Conservation (phyloP, 441 rosid genomes). For the Populus hybrid region DNA sequence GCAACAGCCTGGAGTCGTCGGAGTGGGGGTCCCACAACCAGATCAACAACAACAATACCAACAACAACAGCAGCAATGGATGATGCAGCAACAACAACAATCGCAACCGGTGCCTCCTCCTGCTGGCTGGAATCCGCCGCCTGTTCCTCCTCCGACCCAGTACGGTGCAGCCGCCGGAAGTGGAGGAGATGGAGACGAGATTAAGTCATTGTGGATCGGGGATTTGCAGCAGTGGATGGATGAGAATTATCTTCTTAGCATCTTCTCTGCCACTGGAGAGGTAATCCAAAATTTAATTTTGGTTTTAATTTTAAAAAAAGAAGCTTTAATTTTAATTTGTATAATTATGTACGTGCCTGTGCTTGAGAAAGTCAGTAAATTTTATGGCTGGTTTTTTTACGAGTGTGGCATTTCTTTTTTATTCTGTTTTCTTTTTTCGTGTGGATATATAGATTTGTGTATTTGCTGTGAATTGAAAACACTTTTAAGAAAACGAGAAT, state of each 20-base stretch:
- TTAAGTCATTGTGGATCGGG: constrained; percentile 86
- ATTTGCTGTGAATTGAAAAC: background rate
- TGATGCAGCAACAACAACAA: constrained; percentile 50
- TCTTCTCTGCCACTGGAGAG: constrained; percentile 62
- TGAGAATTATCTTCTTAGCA: constrained; percentile 55
- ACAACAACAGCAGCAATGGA: constrained; percentile 32
- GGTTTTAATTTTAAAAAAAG: too few relatives aligned
- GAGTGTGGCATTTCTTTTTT: background rate
- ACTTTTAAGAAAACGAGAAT: background rate
- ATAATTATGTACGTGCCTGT: background rate
- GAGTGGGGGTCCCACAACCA: background rate
- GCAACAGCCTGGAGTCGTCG: too few relatives aligned
- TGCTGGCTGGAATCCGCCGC: constrained; percentile 64
- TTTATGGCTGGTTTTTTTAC: background rate
- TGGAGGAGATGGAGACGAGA: constrained; percentile 47
- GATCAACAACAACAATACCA: constrained; percentile 52
- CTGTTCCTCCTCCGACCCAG: constrained; percentile 57
- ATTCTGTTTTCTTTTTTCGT: too few relatives aligned
- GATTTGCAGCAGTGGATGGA: constrained; percentile 92
- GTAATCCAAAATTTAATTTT: constrained; percentile 22
- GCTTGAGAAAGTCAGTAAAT: background rate
- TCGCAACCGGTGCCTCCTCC: constrained; percentile 57
- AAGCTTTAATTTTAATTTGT: background rate
- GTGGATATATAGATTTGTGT: background rate
- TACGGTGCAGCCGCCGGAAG: constrained; percentile 31